Conservation (phyloP, 2,329 filamentous ascomycete genomes). For the Beauveria australis region DNA sequence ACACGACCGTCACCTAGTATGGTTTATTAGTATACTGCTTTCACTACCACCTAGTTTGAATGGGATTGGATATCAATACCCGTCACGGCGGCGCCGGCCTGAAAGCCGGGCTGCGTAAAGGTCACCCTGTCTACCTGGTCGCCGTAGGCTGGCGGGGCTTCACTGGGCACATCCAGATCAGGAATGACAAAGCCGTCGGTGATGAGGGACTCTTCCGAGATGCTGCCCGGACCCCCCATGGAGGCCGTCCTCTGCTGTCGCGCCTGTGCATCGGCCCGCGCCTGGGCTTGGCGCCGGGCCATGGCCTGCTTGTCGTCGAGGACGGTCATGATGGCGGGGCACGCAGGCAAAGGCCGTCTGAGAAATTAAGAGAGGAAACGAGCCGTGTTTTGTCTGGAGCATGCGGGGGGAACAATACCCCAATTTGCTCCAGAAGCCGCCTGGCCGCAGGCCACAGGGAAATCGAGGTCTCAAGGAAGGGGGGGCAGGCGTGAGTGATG, state of each 20-base stretch:
- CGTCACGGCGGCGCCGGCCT: slow-evolving; percentile 52
- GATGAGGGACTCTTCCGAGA: slow-evolving; percentile 21
- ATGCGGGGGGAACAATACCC: background rate
- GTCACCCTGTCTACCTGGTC: slow-evolving; percentile 47
- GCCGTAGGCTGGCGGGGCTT: slow-evolving; percentile 51
- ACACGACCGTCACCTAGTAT: slow-evolving; percentile 62
- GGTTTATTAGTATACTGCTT: background rate
- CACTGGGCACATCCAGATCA: slow-evolving; percentile 31
- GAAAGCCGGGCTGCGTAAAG: slow-evolving; percentile 54
- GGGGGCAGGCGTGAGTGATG: background rate
- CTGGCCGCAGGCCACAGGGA: background rate
- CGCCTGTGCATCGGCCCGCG: background rate
- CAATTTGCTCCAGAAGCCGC: background rate
- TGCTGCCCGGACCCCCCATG: background rate
- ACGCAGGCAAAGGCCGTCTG: background rate
- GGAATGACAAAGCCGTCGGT: slow-evolving; percentile 33
- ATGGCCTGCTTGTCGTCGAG: slow-evolving; percentile 21
- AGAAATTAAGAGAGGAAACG: background rate
- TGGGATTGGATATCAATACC: slow-evolving; percentile 24
- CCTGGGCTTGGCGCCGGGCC: slow-evolving; percentile 12
- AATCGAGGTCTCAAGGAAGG: background rate
- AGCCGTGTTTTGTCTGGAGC: background rate
- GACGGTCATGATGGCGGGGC: slow-evolving; percentile 18
- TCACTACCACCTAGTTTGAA: too few relatives aligned
- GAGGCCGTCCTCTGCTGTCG: background rate